Percentiles rank a stretch among this genome's conserved stretches.
phyloP scores from a whole-genome alignment of 2,329 filamentous ascomycete species.

The Hirsutella minnesotensis region DNA sequence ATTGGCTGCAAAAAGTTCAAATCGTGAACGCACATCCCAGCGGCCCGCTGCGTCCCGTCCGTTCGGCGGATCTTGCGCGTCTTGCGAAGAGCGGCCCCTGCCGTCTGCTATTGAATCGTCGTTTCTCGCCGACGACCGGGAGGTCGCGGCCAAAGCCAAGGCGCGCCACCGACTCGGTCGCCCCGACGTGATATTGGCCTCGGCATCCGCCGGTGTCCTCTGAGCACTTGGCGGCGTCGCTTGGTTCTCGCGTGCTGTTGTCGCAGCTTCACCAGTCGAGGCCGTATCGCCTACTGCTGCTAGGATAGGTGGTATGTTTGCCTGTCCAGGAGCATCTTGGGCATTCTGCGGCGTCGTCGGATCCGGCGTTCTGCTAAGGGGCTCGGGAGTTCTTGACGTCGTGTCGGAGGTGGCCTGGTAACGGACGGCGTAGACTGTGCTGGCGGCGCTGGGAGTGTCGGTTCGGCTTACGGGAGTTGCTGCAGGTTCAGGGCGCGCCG shows the following conservation, averaged over 20 bases:
- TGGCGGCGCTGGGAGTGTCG: conserved; percentile 51
- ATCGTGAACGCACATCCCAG: conserved; percentile 44
- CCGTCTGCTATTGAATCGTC: neutral
- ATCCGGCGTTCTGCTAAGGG: conserved; percentile 24
- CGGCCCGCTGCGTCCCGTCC: conserved; percentile 15
- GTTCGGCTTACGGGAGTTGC: conserved; percentile 48
- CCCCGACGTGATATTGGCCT: conserved; percentile 12
- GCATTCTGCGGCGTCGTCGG: conserved; percentile 15
- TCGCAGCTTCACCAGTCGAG: conserved; percentile 13
- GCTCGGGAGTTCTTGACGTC: conserved; percentile 33
- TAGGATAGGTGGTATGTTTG: conserved; percentile 15
- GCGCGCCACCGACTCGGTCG: conserved; percentile 15
- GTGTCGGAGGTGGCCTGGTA: conserved; percentile 47
- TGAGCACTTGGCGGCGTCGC: conserved; percentile 7
- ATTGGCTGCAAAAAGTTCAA: conserved; percentile 49
- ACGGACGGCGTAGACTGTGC: conserved; percentile 50
- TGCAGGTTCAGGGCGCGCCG: conserved; percentile 40
- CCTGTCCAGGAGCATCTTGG: conserved; percentile 22
- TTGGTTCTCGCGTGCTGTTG: conserved; percentile 8
- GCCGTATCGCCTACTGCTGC: conserved; percentile 4
- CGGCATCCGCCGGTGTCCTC: conserved; percentile 12
- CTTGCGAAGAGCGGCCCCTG: neutral
- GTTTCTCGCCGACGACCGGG: neutral
- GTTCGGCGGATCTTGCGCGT: neutral
- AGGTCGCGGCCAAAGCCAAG: neutral